These are phyloP conservation scores for Dryas alaskensis DNA, from an alignment of 306 rosid species.

Conservation along the genomic window DNA sequence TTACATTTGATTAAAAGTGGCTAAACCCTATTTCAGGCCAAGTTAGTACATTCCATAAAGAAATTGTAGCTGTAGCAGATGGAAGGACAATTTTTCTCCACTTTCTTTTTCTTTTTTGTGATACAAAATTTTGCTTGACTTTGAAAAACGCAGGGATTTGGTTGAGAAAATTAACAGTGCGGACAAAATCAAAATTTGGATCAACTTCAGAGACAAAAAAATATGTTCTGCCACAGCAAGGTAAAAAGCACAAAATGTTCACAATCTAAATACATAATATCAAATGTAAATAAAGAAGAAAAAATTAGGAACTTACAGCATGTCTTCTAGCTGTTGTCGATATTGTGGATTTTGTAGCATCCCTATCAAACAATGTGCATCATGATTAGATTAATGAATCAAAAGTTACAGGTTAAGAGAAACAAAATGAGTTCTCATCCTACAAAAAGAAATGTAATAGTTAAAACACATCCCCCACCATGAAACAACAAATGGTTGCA, in stretches of 20 bases:
- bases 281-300: background rate
- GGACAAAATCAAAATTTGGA: background rate
- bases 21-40: background rate
- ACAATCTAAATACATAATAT: background rate
- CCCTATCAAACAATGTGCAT: slow-evolving; percentile 49
- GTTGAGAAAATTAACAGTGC: background rate
- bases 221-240: background rate
- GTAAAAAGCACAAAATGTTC: background rate
- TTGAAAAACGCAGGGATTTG: background rate
- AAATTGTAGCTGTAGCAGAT: background rate
- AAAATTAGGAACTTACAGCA: slow-evolving; percentile 66
- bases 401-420: slow-evolving; percentile 2
- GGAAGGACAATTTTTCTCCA: background rate
- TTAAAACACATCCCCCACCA: background rate
- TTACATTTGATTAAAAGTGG: background rate
- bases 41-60: background rate
- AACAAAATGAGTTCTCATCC: background rate
- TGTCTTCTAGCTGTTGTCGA: slow-evolving; percentile 93
- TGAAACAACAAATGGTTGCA: background rate
- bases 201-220: background rate
- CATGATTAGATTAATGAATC: background rate
- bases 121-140: background rate
- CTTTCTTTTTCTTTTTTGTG: background rate
- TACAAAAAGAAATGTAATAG: background rate
- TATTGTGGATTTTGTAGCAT: slow-evolving; percentile 93